These are phyloP conservation scores for Xylaria sp. DNA, from an alignment of 2,329 filamentous ascomycete species.

Conservation along the genomic window DNA sequence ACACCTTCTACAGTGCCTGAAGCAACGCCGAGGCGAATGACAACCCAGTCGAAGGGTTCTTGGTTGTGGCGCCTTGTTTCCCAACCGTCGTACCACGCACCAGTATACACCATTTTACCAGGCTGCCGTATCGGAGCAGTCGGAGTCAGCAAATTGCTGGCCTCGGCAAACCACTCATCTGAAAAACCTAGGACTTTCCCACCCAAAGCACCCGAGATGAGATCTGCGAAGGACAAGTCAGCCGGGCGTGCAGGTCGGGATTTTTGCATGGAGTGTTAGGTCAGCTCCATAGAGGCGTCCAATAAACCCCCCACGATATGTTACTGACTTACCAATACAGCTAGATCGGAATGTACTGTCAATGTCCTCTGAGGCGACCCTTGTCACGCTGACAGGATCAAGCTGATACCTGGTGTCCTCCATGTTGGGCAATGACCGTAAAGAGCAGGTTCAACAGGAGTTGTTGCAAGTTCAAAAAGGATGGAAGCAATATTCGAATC, in stretches of 20 bases:
- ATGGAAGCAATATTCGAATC: neutral
- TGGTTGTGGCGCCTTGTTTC: constrained; percentile 71
- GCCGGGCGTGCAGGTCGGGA: constrained; percentile 1
- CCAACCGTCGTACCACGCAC: constrained; percentile 75
- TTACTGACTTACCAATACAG: constrained; percentile 60
- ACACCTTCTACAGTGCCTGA: constrained; percentile 75
- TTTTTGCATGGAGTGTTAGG: neutral
- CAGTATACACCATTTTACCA: constrained; percentile 72
- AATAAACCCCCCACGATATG: neutral
- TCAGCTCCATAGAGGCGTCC: constrained; percentile 1
- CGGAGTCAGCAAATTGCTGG: constrained; percentile 68
- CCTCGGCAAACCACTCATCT: constrained; percentile 73
- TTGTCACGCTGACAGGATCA: constrained; percentile 57
- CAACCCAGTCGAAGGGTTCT: constrained; percentile 69
- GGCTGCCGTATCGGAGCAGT: constrained; percentile 66
- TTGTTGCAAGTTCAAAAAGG: neutral
- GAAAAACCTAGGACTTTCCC: constrained; percentile 70
- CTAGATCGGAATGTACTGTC: constrained; percentile 66
- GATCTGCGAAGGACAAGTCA: constrained; percentile 50
- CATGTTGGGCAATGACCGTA: constrained; percentile 26
- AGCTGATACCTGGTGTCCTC: constrained; percentile 61
- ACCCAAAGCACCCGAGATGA: constrained; percentile 65
- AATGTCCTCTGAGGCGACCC: constrained; percentile 59
- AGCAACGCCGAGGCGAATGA: constrained; percentile 69
- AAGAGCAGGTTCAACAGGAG: neutral